Base-by-base conservation (phyloP, 768 basidiomycete genomes). In the Vararia minispora region DNA sequence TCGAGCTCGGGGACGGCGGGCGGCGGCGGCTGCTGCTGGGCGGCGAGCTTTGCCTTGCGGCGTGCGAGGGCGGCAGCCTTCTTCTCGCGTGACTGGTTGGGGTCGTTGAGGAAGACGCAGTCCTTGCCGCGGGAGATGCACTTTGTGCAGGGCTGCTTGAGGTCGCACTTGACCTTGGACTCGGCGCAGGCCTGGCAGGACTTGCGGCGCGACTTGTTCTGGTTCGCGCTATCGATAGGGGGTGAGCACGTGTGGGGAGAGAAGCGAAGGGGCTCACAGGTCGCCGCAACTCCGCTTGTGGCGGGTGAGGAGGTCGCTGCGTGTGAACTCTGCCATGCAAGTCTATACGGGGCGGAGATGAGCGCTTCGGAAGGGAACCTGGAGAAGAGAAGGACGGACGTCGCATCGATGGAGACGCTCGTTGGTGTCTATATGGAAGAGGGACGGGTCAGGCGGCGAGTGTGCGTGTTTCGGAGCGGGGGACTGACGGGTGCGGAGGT, bases 241-340 rank as follows among this genome's bases (percentile, higher is more conserved):
- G 28, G 36, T 39, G 5, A 16, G 6, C 9, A 30, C 5, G 33
- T 5, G 13, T 24, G 11, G 17, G 8, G 17, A 18, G 13, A 0
- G 7, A 22, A 42, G 20, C n/a, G 42, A 6, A 16, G 12, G 44
- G 40, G 65, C 73, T 37, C 55, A 76, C 74, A 62, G 62, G 51
- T 76, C 75, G 25, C 74, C 74, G 40, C 76, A 79, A 33, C 70
- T 76, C 44, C 74, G 66, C 56, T 75, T 76, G 53, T 79, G 77
- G 50, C 76, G 65, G 20, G 75, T 76, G 36, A 79, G 62, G 26
- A 79, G 54, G 52, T 79, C 76, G 35, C 76, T 78, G 45, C 77
- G 65, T 21, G 76, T 79, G 43, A 79, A 79, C 51, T 77, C 71
- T n/a, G 76, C 69, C 28, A 66, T 61, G 55, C 76, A 79, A 12